Evolutionary conservation across 306 rosid species (phyloP).

Genomic region (Hippophae tibetana): DNA sequence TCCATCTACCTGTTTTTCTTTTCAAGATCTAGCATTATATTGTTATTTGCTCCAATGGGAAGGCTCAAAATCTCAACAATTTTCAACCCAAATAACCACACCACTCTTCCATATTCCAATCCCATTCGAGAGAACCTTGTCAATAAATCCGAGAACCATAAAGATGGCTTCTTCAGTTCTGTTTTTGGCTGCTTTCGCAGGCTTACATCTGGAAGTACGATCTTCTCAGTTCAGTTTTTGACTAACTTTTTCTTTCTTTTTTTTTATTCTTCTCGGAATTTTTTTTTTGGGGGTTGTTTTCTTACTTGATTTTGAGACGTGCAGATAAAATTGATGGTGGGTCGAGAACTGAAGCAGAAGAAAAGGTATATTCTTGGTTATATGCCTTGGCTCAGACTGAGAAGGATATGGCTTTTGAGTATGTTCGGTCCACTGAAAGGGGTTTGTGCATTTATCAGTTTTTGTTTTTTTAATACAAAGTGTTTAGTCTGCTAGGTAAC

Average conservation of each 20-base stretch:
- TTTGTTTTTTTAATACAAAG: too few relatives aligned
- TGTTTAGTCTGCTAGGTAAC: too few relatives aligned
- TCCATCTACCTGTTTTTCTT: neutral
- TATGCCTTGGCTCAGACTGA: conserved; percentile 63
- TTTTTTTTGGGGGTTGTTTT: conserved; percentile 8
- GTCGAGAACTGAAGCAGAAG: conserved; percentile 58
- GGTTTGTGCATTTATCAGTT: conserved; percentile 26
- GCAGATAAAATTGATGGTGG: conserved; percentile 61
- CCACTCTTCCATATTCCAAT: conserved; percentile 32
- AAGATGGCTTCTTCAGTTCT: conserved; percentile 7
- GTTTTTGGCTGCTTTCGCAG: conserved; percentile 23
- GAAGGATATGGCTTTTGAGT: conserved; percentile 56
- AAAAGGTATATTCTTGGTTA: conserved; percentile 63
- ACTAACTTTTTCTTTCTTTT: neutral
- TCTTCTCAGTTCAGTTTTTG: neutral
- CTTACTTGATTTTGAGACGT: conserved; percentile 7
- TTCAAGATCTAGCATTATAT: neutral
- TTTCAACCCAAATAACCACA: conserved; percentile 18
- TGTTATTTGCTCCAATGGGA: conserved; percentile 25
- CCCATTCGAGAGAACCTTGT: conserved; percentile 35
- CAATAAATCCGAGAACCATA: conserved; percentile 18
- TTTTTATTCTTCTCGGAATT: neutral
- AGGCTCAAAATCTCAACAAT: conserved; percentile 30
- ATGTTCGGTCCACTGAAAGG: conserved; percentile 78
- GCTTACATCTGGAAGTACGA: conserved; percentile 32